Evolutionary conservation across 768 basidiomycete species (phyloP).

Genomic region (Mycena belliarum): DNA sequence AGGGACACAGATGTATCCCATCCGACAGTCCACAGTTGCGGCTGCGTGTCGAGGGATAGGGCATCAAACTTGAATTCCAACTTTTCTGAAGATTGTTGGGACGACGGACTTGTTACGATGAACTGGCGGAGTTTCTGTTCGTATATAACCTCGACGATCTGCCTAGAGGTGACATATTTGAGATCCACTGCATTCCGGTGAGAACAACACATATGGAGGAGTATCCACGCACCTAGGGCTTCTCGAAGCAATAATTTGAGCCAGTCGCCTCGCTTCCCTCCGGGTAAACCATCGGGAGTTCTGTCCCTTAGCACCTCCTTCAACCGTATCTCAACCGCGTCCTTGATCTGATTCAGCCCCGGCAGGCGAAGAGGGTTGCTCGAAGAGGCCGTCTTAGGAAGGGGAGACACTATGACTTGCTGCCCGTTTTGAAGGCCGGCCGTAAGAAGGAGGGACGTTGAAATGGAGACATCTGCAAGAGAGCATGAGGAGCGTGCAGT

Average conservation of each 20-base stretch:
- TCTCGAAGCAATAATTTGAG: conserved; percentile 66
- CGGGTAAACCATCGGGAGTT: conserved; percentile 5
- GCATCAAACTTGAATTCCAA: conserved; percentile 43
- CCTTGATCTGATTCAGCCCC: conserved; percentile 47
- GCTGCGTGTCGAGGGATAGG: conserved; percentile 43
- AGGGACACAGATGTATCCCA: conserved; percentile 69
- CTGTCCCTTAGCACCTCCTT: conserved; percentile 42
- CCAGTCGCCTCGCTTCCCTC: conserved; percentile 60
- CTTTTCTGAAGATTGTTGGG: conserved; percentile 25
- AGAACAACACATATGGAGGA: conserved; percentile 12
- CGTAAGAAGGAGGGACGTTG: conserved; percentile 61
- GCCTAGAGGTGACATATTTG: conserved; percentile 63
- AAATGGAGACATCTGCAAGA: conserved; percentile 52
- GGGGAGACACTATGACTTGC: conserved; percentile 48
- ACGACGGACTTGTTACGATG: conserved; percentile 35
- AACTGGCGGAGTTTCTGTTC: conserved; percentile 64
- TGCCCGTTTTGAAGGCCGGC: conserved; percentile 54
- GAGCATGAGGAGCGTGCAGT: neutral
- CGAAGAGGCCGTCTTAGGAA: conserved; percentile 39
- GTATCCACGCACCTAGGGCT: conserved; percentile 53
- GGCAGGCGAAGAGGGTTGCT: conserved; percentile 48
- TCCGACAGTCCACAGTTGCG: conserved; percentile 57
- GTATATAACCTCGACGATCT: conserved; percentile 63
- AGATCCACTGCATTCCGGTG: conserved; percentile 57
- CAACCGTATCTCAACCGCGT: conserved; percentile 55